phyloP scores from a whole-genome alignment of 345 rosid genomes.

The Pugionium cornutum region DNA sequence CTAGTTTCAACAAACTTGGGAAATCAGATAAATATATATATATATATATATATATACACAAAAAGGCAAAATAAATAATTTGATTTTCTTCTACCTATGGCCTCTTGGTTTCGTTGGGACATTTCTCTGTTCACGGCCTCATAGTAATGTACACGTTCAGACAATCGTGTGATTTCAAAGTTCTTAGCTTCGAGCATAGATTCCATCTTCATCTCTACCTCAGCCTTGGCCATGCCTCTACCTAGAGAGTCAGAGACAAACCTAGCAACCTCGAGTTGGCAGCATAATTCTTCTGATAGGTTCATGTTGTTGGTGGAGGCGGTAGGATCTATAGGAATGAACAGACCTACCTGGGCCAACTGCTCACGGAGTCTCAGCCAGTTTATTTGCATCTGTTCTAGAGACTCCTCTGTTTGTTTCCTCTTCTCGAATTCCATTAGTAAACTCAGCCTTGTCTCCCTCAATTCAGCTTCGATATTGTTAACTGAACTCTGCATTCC shows the following conservation, averaged over 20 bases:
- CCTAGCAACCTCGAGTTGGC: slow-evolving; percentile 65
- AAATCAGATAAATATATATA: neutral
- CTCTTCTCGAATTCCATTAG: slow-evolving; percentile 74
- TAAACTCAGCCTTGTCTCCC: slow-evolving; percentile 60
- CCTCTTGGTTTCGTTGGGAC: slow-evolving; percentile 88
- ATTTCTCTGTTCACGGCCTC: slow-evolving; percentile 82
- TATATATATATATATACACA: neutral
- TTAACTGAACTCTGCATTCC: slow-evolving; percentile 48
- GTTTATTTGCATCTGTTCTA: slow-evolving; percentile 50
- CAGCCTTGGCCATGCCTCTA: slow-evolving; percentile 78
- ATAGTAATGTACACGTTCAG: slow-evolving; percentile 76
- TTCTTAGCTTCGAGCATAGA: slow-evolving; percentile 66
- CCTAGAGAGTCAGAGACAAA: slow-evolving; percentile 77
- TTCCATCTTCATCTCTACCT: slow-evolving; percentile 71
- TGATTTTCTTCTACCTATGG: slow-evolving; percentile 50
- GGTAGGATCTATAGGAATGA: slow-evolving; percentile 56
- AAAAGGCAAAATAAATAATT: neutral
- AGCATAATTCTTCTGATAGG: slow-evolving; percentile 59
- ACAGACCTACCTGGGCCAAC: slow-evolving; percentile 62
- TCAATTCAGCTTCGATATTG: slow-evolving; percentile 56
- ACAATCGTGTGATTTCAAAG: slow-evolving; percentile 75
- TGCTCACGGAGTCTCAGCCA: slow-evolving; percentile 76
- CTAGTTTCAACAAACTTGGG: slow-evolving; percentile 43
- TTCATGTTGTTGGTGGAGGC: slow-evolving; percentile 42
- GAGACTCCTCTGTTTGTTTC: slow-evolving; percentile 70